Base-by-base conservation (phyloP, 2,329 filamentous ascomycete genomes). In the Pseudocercospora crystallina region DNA sequence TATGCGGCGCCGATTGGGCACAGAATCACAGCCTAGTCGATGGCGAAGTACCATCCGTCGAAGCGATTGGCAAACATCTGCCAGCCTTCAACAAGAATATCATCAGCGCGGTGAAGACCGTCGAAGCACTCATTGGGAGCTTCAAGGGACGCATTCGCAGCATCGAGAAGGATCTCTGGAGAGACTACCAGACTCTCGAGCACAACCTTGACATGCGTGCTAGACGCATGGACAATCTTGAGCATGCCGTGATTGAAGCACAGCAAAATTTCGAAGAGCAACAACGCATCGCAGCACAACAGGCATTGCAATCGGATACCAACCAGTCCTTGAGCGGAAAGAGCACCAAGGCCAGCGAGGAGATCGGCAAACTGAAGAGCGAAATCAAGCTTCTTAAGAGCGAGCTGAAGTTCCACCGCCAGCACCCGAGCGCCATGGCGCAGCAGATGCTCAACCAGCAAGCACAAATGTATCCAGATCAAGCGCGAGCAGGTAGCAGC, bases 1-100 rank as follows among this genome's bases (percentile, higher is more conserved):
- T 97, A 37, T 97, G 94, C 63, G 94, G 94, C 9, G 81, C 84
- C 0, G 94, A 97, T 65, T 99, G 94, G 92, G 83, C 88, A 4
- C 88, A 96, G 68, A 84, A 86, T 63, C 91, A 97, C 69, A 87
- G 86, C 49, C 82, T 96, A 17, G 88, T 97, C 65, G 92, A 94
- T 63, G 89, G 90, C 14, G 88, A 92, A 53, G 74, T 95, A 5
- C 90, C 91, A 0, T 90, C 87, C 10, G 79, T 95, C 31, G 92
- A 96, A 64, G 85, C 90, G 11, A 87, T 99, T 54, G 84, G 85
- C 1, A 91, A 85, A 43, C 90, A 94, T 71, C 79, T 97, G 4
- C 86, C 88, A 0, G 89, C 87, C 1, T 97, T 97, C 72, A 89
- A 87, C 65, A 89, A 91, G 69, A 97, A 96, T 67, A 79, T 99